Conservation (phyloP, 805 yeast species). For the Candida namnaoensis region DNA sequence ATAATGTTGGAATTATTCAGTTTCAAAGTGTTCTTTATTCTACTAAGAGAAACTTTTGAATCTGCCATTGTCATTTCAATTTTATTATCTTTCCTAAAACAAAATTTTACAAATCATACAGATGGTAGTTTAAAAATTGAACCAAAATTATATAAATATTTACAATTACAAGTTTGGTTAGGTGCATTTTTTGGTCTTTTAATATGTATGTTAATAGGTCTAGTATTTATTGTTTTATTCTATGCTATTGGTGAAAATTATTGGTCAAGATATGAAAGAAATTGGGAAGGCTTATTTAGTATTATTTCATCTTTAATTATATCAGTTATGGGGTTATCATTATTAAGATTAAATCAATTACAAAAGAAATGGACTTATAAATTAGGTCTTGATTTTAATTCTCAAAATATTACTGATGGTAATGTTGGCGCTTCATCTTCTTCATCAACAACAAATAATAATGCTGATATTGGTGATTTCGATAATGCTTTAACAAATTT, state of each 20-base stretch:
- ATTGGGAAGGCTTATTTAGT: conserved; percentile 86
- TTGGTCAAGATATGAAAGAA: conserved; percentile 81
- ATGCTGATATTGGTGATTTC: not conserved
- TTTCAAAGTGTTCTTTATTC: conserved; percentile 68
- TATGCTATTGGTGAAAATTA: conserved; percentile 74
- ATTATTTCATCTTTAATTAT: conserved; percentile 71
- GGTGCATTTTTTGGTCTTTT: conserved; percentile 72
- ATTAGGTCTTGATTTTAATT: conserved; percentile 28
- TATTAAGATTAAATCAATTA: conserved; percentile 73
- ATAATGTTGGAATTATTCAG: conserved; percentile 25
- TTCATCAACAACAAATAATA: too few relatives aligned
- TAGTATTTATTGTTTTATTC: conserved; percentile 62
- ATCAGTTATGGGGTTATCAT: conserved; percentile 80
- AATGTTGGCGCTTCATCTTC: not conserved
- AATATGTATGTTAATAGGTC: conserved; percentile 67
- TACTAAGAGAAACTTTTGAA: conserved; percentile 88
- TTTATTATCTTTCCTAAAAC: conserved; percentile 82
- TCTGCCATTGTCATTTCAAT: conserved; percentile 91
- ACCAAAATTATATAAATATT: conserved; percentile 25
- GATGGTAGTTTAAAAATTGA: conserved; percentile 17
- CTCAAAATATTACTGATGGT: not conserved
- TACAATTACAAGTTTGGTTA: conserved; percentile 69
- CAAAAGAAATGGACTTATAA: conserved; percentile 76
- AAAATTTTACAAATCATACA: conserved; percentile 40
- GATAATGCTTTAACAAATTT: not conserved